These are phyloP conservation scores for Sistotremastrum niveocremeum DNA, from an alignment of 768 basidiomycete species.

Conservation along the genomic window DNA sequence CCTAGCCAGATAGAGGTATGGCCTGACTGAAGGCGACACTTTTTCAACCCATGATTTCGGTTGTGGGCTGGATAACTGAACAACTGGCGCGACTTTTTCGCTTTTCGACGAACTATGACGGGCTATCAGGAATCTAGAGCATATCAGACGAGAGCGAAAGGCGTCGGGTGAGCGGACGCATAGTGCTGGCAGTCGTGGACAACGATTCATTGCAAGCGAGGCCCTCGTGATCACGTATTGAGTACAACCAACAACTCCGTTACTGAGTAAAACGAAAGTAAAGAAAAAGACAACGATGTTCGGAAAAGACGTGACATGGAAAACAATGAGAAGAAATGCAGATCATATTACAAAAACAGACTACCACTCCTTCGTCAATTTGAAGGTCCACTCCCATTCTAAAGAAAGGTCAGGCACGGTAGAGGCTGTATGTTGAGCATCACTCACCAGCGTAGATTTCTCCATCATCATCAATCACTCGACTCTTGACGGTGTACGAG, in stretches of 20 bases:
- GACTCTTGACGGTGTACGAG: constrained; percentile 61
- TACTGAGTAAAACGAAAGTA: not conserved
- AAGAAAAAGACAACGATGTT: not conserved
- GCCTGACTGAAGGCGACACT: constrained; percentile 43
- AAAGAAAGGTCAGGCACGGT: constrained; percentile 1
- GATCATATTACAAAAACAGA: constrained; percentile 11
- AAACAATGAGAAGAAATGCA: constrained; percentile 13
- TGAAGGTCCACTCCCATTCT: constrained; percentile 89
- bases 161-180: no score
- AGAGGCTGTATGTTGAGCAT: not conserved
- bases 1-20: constrained; percentile 78
- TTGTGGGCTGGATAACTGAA: not conserved
- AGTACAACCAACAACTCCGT: no score
- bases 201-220: not conserved
- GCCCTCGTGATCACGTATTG: no score
- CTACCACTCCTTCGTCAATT: constrained; percentile 87
- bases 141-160: no score
- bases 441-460: constrained; percentile 62
- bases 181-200: not conserved
- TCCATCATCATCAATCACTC: constrained; percentile 81
- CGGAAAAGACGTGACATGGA: constrained; percentile 8
- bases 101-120: no score
- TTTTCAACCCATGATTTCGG: constrained; percentile 51
- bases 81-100: no score
- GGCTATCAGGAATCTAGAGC: no score